Evolutionary conservation across 495 filamentous ascomycete genomes (phyloP).

Genomic region (Aspergillus olivimuriae): DNA sequence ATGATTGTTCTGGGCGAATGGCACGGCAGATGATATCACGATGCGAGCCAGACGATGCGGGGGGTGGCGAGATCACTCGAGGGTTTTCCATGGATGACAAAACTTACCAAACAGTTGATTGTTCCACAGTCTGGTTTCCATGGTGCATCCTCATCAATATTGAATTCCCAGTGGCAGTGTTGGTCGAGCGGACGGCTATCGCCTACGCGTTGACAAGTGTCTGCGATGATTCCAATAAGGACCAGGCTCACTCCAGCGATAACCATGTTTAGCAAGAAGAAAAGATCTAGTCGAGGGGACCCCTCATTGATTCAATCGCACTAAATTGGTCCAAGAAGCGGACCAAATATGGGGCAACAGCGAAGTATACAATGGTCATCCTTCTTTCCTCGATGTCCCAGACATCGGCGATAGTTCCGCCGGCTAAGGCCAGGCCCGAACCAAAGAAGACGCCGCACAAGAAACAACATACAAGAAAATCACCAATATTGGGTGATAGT

Average conservation of each 20-base stretch:
- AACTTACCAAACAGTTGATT: too few species aligned
- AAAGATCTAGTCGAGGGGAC: constrained; percentile 50
- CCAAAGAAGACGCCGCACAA: constrained; percentile 54
- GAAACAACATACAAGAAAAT: constrained; percentile 52
- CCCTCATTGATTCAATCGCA: constrained; percentile 49
- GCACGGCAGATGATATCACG: background rate
- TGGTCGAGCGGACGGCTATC: too few species aligned
- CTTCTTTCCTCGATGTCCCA: constrained; percentile 54
- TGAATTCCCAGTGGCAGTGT: too few species aligned
- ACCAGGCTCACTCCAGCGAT: constrained; percentile 44
- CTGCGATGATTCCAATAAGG: constrained; percentile 42
- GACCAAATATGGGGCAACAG: constrained; percentile 47
- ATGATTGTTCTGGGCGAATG: background rate
- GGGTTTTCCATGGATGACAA: background rate
- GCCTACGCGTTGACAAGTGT: too few species aligned
- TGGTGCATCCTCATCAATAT: too few species aligned
- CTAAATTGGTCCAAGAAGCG: constrained; percentile 55
- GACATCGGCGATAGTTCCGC: constrained; percentile 56
- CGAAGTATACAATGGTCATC: constrained; percentile 53
- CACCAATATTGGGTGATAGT: constrained; percentile 47
- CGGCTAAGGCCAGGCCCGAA: constrained; percentile 55
- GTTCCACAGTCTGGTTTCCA: too few species aligned
- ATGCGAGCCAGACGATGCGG: background rate
- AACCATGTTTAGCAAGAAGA: constrained; percentile 35
- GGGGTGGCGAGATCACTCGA: background rate